Percentiles rank a stretch among this genome's conserved stretches.
These are phyloP conservation scores for Cladosporium cucumerinum DNA, from an alignment of 2,329 filamentous ascomycete species.

Conservation along the genomic window DNA sequence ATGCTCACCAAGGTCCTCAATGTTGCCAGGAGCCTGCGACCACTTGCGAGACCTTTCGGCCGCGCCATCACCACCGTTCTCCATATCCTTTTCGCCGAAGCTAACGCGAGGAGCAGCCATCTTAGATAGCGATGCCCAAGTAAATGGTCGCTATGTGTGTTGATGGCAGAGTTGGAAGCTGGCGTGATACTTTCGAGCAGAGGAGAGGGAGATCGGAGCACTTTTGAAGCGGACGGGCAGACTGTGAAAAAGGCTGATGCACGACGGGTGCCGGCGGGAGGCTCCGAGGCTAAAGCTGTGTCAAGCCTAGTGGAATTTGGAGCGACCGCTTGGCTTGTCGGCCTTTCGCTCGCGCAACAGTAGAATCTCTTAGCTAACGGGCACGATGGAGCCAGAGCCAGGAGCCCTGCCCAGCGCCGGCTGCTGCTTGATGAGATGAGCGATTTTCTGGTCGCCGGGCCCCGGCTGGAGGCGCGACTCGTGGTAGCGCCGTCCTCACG, in stretches of 20 bases:
- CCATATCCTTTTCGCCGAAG: slow-evolving; percentile 40
- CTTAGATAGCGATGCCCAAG: slow-evolving; percentile 31
- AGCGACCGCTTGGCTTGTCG: slow-evolving; percentile 10
- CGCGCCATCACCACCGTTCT: slow-evolving; percentile 35
- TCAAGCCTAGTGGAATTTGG: slow-evolving; percentile 6
- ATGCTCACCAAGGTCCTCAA: slow-evolving; percentile 40
- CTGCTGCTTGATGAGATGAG: slow-evolving; percentile 6
- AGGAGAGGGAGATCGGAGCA: slow-evolving; percentile 19
- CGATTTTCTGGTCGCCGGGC: slow-evolving; percentile 17
- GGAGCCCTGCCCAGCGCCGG: slow-evolving; percentile 9
- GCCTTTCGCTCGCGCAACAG: slow-evolving; percentile 9
- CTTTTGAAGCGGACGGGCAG: slow-evolving; percentile 17
- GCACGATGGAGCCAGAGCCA: slow-evolving; percentile 4
- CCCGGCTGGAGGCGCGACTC: slow-evolving; percentile 16
- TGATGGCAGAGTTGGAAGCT: slow-evolving; percentile 8
- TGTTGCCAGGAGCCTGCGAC: slow-evolving; percentile 39
- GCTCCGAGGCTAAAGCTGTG: slow-evolving; percentile 8
- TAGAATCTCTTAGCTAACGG: slow-evolving; percentile 17
- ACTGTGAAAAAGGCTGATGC: slow-evolving; percentile 14
- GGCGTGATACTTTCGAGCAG: slow-evolving; percentile 15
- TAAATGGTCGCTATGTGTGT: slow-evolving; percentile 29
- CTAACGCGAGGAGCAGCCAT: slow-evolving; percentile 40
- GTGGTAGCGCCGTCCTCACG: slow-evolving; percentile 13
- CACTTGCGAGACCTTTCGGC: slow-evolving; percentile 37
- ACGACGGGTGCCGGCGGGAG: neutral